phyloP scores from a whole-genome alignment of 176 grass and related monocot genomes.

The Lolium rigidum region DNA sequence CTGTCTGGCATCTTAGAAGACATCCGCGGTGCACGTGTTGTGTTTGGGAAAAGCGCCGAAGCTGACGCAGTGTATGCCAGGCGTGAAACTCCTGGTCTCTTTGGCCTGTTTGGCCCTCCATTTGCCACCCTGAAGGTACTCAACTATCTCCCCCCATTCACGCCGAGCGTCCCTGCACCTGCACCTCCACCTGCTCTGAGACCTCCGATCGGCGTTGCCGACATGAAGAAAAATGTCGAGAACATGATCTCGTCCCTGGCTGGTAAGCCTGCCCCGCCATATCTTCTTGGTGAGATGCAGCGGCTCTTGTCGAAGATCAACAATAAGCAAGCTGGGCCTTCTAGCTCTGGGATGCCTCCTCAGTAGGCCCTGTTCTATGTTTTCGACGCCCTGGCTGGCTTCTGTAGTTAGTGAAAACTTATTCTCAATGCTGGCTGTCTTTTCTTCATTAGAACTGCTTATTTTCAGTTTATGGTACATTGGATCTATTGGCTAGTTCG shows the following conservation, averaged over 20 bases:
- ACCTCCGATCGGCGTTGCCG: slow-evolving; percentile 47
- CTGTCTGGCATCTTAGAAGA: slow-evolving; percentile 48
- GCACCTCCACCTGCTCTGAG: slow-evolving; percentile 33
- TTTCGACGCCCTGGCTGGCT: slow-evolving; percentile 3
- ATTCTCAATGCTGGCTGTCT: background rate
- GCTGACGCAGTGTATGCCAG: slow-evolving; percentile 57
- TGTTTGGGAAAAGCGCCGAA: slow-evolving; percentile 61
- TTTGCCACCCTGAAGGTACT: slow-evolving; percentile 52
- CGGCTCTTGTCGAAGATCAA: slow-evolving; percentile 74
- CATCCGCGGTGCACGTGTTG: slow-evolving; percentile 47
- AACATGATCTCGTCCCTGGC: slow-evolving; percentile 75
- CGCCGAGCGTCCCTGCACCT: slow-evolving; percentile 30
- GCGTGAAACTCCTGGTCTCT: slow-evolving; percentile 49
- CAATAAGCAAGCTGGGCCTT: slow-evolving; percentile 46
- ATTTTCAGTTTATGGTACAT: slow-evolving; percentile 29
- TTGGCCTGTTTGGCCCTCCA: slow-evolving; percentile 51
- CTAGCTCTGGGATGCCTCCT: slow-evolving; percentile 35
- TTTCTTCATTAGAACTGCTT: slow-evolving; percentile 26
- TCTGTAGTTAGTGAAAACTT: slow-evolving; percentile 36
- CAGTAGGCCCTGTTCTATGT: slow-evolving; percentile 26
- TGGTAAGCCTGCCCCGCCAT: slow-evolving; percentile 32
- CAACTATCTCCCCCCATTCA: slow-evolving; percentile 47
- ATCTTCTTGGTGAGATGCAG: slow-evolving; percentile 77
- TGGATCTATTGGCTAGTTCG: background rate
- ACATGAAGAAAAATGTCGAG: slow-evolving; percentile 84